Evolutionary conservation across 2,329 filamentous ascomycete species (phyloP).

Genomic region (Beauveria pseudobassiana): DNA sequence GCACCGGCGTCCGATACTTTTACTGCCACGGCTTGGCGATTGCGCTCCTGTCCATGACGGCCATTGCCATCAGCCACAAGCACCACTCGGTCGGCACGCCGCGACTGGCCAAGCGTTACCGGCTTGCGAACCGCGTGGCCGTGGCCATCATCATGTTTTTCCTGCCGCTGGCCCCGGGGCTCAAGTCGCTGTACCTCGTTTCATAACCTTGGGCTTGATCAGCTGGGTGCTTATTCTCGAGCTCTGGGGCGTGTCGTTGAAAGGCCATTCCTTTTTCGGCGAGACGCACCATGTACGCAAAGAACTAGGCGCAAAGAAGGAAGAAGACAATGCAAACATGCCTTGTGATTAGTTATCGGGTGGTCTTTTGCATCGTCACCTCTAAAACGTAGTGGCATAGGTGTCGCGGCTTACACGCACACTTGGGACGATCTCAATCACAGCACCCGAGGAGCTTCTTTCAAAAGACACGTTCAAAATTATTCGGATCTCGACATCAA

Average conservation of each 20-base stretch:
- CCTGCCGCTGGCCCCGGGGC: conserved; percentile 41
- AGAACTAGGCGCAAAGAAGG: not conserved
- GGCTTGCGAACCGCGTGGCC: conserved; percentile 41
- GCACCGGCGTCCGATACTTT: conserved; percentile 49
- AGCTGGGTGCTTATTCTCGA: conserved; percentile 41
- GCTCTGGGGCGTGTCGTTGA: conserved; percentile 40
- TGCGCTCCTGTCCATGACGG: conserved; percentile 44
- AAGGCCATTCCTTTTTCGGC: conserved; percentile 30
- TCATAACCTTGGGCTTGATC: conserved; percentile 35
- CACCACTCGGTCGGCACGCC: conserved; percentile 44
- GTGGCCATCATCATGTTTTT: conserved; percentile 46
- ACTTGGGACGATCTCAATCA: no score
- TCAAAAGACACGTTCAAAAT: no score
- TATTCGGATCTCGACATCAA: no score
- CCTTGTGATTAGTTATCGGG: not conserved
- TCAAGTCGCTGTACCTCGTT: conserved; percentile 40
- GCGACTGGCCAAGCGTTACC: conserved; percentile 41
- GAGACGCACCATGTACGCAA: not conserved
- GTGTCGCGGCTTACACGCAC: no score
- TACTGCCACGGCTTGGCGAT: conserved; percentile 56
- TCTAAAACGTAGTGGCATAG: not conserved
- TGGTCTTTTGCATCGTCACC: no score
- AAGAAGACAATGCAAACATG: not conserved
- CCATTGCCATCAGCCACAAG: conserved; percentile 47
- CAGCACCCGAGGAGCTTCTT: no score